Evolutionary conservation across 164 flowering plant genomes (phyloP).

Genomic region (Vitis rotundifolia): DNA sequence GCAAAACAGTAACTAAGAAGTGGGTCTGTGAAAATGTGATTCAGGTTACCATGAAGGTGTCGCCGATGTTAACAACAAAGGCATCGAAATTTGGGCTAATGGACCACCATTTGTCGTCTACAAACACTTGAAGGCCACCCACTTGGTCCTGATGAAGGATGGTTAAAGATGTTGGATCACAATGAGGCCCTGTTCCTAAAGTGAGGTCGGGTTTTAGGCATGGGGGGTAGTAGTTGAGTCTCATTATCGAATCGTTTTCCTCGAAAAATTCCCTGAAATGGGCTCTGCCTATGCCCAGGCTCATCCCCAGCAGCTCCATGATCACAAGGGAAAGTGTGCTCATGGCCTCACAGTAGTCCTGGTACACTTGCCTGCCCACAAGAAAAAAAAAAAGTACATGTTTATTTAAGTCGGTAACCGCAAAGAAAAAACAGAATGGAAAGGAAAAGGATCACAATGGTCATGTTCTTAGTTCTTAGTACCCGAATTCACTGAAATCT

Average conservation of each 20-base stretch:
- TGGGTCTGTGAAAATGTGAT: no score
- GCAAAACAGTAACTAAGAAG: no score
- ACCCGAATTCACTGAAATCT: constrained; percentile 54
- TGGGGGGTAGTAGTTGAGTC: constrained; percentile 79
- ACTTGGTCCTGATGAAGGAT: constrained; percentile 86
- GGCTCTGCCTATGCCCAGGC: constrained; percentile 51
- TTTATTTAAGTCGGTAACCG: background rate
- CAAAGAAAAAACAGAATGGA: background rate
- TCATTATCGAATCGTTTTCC: constrained; percentile 77
- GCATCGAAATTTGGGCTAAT: constrained; percentile 58
- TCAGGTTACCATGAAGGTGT: constrained; percentile 65
- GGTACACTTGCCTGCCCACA: constrained; percentile 56
- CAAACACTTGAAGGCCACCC: constrained; percentile 79
- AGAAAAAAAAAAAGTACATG: constrained; percentile 1
- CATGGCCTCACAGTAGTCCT: constrained; percentile 75
- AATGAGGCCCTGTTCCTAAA: constrained; percentile 87
- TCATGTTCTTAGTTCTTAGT: constrained; percentile 6
- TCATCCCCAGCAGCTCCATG: constrained; percentile 76
- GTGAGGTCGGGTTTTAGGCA: constrained; percentile 77
- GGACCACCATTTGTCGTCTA: constrained; percentile 59
- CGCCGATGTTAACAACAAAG: constrained; percentile 85
- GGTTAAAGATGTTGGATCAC: constrained; percentile 84
- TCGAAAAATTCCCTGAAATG: constrained; percentile 60
- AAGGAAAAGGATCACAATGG: no score
- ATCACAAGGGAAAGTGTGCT: constrained; percentile 60